Evolutionary conservation across 1,139 yeast genomes (phyloP), one percentile per base, ranked within the genome.

Genomic region (Blastobotrys arbuscula): DNA sequence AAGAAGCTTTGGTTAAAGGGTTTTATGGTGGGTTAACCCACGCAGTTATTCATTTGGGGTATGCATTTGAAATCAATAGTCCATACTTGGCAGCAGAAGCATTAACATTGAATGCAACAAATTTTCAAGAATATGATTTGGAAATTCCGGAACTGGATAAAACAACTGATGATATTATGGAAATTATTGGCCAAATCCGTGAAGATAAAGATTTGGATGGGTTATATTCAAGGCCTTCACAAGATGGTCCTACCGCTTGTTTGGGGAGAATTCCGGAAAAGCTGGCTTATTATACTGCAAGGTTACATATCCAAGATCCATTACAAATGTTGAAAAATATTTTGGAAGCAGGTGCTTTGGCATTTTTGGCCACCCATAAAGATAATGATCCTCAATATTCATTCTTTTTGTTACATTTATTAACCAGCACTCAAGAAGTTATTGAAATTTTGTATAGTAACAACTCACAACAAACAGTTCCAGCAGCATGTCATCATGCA

Each of bases 21-120:
- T 39, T 64, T 20, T 49, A 53, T 18, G 59, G 61, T 9, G 68
- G 67, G 1, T 43, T 60, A 42, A 49, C 58, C 5, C 69, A 65
- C 48, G 66, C 69, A 1, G 41, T 67, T 48, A 66, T 67, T 42
- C 69, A 65, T 42, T 47, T 65, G 35, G 69, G 66, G 18, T 67
- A 65, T 46, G 69, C 70, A 1, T 53, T 56, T 34, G 69, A 67
- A 42, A 37, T 59, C 12, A 61, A 67, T 43, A 61, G 59, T 41
- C 54, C 62, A 18, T 57, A 58, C 21, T 43, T 67, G 8, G 70
- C 67, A 1, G 51, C 60, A 5, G 71, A 67, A 45, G 68, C 68
- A 9, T 49, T 63, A 38, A 54, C 61, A 0, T 38, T 60, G 45
- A 42, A 53, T 8, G 54, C 59, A 2, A 45, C 47, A 15, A 41